phyloP scores from a whole-genome alignment of 139 green algal species.

The Closterium sp. region DNA sequence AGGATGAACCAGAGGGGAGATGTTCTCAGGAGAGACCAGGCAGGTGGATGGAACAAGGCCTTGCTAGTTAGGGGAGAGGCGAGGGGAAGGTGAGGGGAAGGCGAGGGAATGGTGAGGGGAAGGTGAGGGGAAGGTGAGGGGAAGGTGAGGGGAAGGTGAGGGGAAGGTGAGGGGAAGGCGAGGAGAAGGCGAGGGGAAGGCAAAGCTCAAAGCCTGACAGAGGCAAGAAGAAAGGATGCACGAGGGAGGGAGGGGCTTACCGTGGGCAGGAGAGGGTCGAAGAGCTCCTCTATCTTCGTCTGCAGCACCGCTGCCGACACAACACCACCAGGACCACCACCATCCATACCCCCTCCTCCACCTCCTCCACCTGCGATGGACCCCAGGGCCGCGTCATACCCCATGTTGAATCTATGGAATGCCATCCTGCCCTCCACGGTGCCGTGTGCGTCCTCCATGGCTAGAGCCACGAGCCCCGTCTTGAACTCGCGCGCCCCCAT shows the following conservation, averaged over 20 bases:
- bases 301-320: neutral
- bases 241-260: neutral
- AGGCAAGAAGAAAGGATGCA: no score
- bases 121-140: no score
- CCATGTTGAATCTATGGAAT: neutral
- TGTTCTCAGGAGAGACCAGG: no score
- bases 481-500: constrained; percentile 8
- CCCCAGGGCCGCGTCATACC: neutral
- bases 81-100: neutral
- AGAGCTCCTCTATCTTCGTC: neutral
- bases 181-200: no score
- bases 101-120: neutral
- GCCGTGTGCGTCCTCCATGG: neutral
- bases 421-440: neutral
- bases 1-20: no score
- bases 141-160: no score
- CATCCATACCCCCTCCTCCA: no score
- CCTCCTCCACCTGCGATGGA: no score
- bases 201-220: no score
- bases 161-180: no score
- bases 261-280: neutral
- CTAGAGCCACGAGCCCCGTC: neutral
- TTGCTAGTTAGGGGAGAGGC: no score
- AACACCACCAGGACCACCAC: neutral
- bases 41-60: no score